These are phyloP conservation scores for Coemansia sp. DNA, from an alignment of 192 early-diverging fungal species.

Conservation along the genomic window DNA sequence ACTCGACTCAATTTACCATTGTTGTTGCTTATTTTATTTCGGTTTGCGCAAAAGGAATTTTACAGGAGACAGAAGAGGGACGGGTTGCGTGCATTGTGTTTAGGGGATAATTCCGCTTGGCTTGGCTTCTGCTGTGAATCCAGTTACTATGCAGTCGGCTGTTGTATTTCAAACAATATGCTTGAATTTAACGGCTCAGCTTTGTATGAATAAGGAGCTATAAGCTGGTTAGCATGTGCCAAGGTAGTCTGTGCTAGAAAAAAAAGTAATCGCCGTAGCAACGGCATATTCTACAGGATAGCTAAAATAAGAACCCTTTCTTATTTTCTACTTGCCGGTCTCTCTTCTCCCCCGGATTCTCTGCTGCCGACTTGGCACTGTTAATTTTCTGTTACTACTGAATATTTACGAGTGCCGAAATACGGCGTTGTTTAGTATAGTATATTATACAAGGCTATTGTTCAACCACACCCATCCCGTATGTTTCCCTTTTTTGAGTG, in stretches of 20 bases:
- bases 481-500: background rate
- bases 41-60: no score
- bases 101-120: no score
- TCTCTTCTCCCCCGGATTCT: background rate
- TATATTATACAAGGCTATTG: background rate
- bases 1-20: background rate
- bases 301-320: background rate
- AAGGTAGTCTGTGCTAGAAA: background rate
- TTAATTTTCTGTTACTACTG: background rate
- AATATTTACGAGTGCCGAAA: background rate
- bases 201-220: background rate
- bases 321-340: background rate
- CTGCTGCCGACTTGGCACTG: background rate
- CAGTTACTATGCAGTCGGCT: no score
- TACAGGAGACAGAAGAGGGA: no score
- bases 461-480: background rate
- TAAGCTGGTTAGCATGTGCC: background rate
- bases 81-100: no score
- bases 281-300: background rate
- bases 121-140: no score
- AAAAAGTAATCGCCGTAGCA: background rate
- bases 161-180: background rate
- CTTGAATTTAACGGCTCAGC: background rate
- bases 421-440: background rate
- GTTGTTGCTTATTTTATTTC: no score